Percentiles rank a stretch among this genome's conserved stretches.
These are phyloP conservation scores for Lablab purpureus DNA, from an alignment of 306 rosid genomes.

Conservation along the genomic window DNA sequence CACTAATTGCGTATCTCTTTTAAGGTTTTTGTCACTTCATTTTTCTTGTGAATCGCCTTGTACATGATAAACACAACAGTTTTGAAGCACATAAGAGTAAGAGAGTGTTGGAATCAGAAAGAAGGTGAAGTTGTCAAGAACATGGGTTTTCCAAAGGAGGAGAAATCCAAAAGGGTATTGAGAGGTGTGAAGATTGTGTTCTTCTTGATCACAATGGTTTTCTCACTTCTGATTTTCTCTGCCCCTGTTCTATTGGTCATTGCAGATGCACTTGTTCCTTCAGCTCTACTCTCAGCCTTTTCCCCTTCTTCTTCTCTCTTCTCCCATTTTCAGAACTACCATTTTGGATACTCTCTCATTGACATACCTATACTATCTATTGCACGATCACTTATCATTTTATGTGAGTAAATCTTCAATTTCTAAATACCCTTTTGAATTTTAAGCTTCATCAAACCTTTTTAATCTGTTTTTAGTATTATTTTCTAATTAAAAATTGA, in stretches of 20 bases:
- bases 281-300: constrained; percentile 74
- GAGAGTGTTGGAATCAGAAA: not conserved
- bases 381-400: constrained; percentile 74
- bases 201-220: constrained; percentile 84
- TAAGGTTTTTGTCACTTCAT: not conserved
- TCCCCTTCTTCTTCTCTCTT: constrained; percentile 59
- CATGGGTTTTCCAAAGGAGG: constrained; percentile 89
- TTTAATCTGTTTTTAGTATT: no score
- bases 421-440: not conserved
- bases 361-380: constrained; percentile 87
- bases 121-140: not conserved
- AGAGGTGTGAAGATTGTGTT: constrained; percentile 81
- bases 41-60: constrained; percentile 25
- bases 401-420: constrained; percentile 65
- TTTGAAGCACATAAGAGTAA: not conserved
- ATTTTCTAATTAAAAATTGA: no score
- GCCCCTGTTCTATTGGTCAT: constrained; percentile 80
- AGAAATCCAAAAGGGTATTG: constrained; percentile 63
- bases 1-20: constrained; percentile 35
- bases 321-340: constrained; percentile 73
- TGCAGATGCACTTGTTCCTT: constrained; percentile 78
- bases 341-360: constrained; percentile 80
- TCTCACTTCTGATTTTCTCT: constrained; percentile 76
- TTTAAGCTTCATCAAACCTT: not conserved
- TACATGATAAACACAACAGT: not conserved